Base-by-base conservation (phyloP, 176 grass and related monocot genomes). In the Lolium multiflorum region DNA sequence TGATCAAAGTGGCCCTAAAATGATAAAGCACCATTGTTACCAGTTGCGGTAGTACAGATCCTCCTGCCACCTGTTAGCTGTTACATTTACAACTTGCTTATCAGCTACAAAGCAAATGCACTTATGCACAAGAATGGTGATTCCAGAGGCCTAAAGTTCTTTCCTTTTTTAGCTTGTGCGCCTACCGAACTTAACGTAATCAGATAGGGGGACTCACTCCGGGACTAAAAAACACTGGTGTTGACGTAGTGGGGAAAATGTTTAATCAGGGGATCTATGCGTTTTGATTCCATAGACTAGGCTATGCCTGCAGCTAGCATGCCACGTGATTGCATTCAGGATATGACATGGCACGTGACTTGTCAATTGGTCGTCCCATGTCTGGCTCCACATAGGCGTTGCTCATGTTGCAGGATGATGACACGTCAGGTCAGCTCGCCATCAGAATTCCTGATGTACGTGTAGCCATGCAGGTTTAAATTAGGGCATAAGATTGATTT, bases 151-250 rank as follows among this genome's bases (percentile, higher is more conserved):
- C 12, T 39, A 61, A 79, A 61, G 18, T 56, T 58, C 28, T 46
- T 77, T 51, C 72, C 56, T 69, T 78, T 77, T 88, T 39, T 78
- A 62, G 52, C 26, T 16, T 70, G 63, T 62, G 87, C 81, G 54
- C 26, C 26, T 78, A 83, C 87, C 80, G 25, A 88, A 78, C 63
- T 51, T 78, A 38, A 78, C 74, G 64, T 78, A 60, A 83, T 79
- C 51, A 78, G 70, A 52, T 54, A 9, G 11, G 58, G 15, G 0
- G 12, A 9, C 11, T 48, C 46, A 7, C 78, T 47, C 63, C 63
- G 63, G 63, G 63, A 66, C 6, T 66, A 66, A 66, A n/a, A 1
- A 20, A 50, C 11, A 48, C 6, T 35, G 31, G 31, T 35, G 31
- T 35, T 35, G 31, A 35, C 31, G 56, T 6, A 37, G 47, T 39